Conservation (phyloP, 2,329 filamentous ascomycete genomes). For the Colletotrichum scovillei region DNA sequence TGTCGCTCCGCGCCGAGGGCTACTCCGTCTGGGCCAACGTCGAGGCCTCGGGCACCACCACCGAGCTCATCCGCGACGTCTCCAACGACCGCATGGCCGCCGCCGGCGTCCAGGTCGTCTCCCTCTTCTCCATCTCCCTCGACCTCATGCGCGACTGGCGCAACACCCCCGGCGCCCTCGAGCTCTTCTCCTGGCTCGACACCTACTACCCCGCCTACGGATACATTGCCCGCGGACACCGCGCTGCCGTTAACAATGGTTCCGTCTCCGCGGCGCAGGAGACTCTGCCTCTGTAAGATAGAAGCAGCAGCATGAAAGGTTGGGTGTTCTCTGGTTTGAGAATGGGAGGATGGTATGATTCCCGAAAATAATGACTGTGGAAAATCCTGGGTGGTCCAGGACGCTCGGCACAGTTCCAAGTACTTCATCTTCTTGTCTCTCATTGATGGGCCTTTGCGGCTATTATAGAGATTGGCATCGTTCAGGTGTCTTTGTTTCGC, state of each 20-base stretch:
- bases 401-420: not conserved
- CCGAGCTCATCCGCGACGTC: conserved; percentile 68
- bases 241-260: conserved; percentile 69
- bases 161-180: conserved; percentile 59
- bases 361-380: not conserved
- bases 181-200: conserved; percentile 74
- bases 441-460: conserved; percentile 8
- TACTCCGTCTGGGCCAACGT: conserved; percentile 81
- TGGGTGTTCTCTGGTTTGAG: not conserved
- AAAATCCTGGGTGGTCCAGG: not conserved
- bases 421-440: conserved; percentile 22
- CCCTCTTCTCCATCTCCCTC: conserved; percentile 71
- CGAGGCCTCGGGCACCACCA: conserved; percentile 77
- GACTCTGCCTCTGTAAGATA: conserved; percentile 17
- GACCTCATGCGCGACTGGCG: conserved; percentile 81
- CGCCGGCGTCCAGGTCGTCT: conserved; percentile 74
- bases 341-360: conserved; percentile 18
- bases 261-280: conserved; percentile 67
- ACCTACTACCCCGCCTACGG: conserved; percentile 74
- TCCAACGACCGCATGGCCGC: conserved; percentile 75
- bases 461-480: not conserved
- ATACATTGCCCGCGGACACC: conserved; percentile 70
- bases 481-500: not conserved
- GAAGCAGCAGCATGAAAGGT: too few relatives aligned
- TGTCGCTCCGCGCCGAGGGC: conserved; percentile 77